Conservation (phyloP, 2,329 filamentous ascomycete genomes). For the Claviceps sp. region DNA sequence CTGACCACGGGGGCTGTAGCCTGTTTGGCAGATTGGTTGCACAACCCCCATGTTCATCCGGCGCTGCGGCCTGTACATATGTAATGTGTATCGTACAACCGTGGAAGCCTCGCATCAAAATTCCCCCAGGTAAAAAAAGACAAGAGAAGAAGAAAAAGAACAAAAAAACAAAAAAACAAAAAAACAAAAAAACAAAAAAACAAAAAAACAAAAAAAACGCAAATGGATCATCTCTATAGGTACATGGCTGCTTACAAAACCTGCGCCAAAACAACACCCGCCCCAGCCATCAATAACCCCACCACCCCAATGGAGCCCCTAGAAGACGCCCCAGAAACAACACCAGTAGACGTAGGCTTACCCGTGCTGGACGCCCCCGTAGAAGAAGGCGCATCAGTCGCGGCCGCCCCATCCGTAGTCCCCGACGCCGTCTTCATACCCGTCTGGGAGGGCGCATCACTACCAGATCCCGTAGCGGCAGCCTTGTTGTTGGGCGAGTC, state of each 20-base stretch:
- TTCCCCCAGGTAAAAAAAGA: background rate
- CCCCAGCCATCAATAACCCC: slow-evolving; percentile 15
- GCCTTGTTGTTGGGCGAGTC: slow-evolving; percentile 31
- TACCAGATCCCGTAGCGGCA: slow-evolving; percentile 1
- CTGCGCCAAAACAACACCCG: slow-evolving; percentile 17
- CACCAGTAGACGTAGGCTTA: background rate
- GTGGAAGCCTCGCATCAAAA: no score
- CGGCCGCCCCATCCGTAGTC: slow-evolving; percentile 5
- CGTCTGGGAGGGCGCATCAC: slow-evolving; percentile 7
- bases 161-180: background rate
- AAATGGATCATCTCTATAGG: background rate
- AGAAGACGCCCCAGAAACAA: slow-evolving; percentile 14
- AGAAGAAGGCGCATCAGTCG: background rate
- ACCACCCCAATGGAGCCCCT: slow-evolving; percentile 13
- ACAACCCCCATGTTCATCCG: background rate
- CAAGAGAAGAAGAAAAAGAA: background rate
- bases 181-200: background rate
- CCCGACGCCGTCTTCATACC: slow-evolving; percentile 10
- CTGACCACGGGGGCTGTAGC: no score
- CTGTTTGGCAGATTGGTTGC: no score
- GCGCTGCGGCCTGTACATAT: no score
- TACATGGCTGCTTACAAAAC: slow-evolving; percentile 7
- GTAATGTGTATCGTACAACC: background rate
- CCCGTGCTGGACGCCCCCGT: background rate
- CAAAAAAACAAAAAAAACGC: background rate